Percentiles rank a stretch among this genome's conserved stretches.
phyloP scores from a whole-genome alignment of 306 rosid species.

The Pyrus communis region DNA sequence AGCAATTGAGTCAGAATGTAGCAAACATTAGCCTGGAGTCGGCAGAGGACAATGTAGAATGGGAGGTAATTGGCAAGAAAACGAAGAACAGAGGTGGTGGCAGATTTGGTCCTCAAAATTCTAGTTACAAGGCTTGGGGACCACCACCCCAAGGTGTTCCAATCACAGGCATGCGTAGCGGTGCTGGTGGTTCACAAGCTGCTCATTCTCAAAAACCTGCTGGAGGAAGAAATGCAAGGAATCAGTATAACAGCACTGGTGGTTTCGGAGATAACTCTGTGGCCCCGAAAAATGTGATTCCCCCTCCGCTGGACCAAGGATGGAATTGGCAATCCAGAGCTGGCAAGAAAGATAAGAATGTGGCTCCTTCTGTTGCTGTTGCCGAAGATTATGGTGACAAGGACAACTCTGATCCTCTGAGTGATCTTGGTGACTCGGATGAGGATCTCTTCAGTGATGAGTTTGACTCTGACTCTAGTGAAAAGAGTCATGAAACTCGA shows the following conservation, averaged over 20 bases:
- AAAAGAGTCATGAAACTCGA: conserved; percentile 20
- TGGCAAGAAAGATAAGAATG: neutral
- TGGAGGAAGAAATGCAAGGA: conserved; percentile 43
- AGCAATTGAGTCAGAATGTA: conserved; percentile 41
- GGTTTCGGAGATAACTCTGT: conserved; percentile 19
- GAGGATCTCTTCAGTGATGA: conserved; percentile 30
- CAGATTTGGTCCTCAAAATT: conserved; percentile 36
- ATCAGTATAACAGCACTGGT: conserved; percentile 12
- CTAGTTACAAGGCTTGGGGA: conserved; percentile 32
- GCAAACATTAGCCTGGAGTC: conserved; percentile 33
- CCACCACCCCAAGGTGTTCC: conserved; percentile 32
- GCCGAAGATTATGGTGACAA: conserved; percentile 14
- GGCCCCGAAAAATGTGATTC: conserved; percentile 28
- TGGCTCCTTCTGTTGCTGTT: conserved; percentile 1
- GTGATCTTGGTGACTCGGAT: conserved; percentile 25
- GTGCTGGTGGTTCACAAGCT: conserved; percentile 23
- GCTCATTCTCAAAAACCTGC: conserved; percentile 31
- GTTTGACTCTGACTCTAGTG: conserved; percentile 28
- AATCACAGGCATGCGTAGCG: conserved; percentile 18
- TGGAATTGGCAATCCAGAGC: conserved; percentile 3
- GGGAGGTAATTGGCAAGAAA: conserved; percentile 59
- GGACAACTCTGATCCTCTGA: conserved; percentile 25
- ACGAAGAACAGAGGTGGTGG: conserved; percentile 50
- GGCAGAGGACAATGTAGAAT: conserved; percentile 36
- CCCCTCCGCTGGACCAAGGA: conserved; percentile 70